A percentile compares a stretch with the other conserved stretches of the same genome.
Conservation (phyloP, 306 rosid genomes). For the Quercus alba region DNA sequence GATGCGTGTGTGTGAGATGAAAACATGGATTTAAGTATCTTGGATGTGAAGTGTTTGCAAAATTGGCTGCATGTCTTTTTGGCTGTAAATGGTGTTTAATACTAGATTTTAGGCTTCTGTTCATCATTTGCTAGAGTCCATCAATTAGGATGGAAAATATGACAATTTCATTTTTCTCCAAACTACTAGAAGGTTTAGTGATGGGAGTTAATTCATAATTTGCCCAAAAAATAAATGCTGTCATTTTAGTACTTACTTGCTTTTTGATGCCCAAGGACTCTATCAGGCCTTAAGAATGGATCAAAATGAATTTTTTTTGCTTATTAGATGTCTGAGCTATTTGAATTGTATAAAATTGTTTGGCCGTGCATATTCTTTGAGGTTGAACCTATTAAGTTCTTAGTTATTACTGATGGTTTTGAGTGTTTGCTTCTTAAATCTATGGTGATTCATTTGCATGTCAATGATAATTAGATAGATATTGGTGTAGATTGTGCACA, state of each 20-base stretch:
- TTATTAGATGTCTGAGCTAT: not conserved
- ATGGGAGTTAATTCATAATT: too few relatives aligned
- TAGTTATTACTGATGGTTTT: not conserved
- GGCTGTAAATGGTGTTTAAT: not conserved
- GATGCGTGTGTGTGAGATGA: too few relatives aligned
- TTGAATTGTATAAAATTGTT: not conserved
- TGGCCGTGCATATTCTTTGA: not conserved
- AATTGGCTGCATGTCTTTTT: not conserved
- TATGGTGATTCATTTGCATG: not conserved
- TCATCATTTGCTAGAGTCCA: too few relatives aligned
- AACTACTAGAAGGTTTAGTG: too few relatives aligned
- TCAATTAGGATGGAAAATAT: too few relatives aligned
- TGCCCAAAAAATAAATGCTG: too few relatives aligned
- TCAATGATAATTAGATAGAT: not conserved
- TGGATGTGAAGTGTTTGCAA: too few relatives aligned
- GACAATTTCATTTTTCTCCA: too few relatives aligned
- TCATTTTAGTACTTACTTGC: not conserved
- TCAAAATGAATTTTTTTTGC: not conserved
- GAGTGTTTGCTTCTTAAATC: not conserved
- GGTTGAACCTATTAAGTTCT: not conserved
- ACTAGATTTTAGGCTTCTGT: too few relatives aligned
- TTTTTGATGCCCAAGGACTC: not conserved
- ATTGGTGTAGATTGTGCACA: not conserved
- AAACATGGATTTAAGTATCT: too few relatives aligned
- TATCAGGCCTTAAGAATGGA: not conserved